A percentile compares a stretch with the other conserved stretches of the same genome.
Evolutionary conservation across 208 protist genomes (phyloP).

Genomic region (Wallacemonas collosoma): DNA sequence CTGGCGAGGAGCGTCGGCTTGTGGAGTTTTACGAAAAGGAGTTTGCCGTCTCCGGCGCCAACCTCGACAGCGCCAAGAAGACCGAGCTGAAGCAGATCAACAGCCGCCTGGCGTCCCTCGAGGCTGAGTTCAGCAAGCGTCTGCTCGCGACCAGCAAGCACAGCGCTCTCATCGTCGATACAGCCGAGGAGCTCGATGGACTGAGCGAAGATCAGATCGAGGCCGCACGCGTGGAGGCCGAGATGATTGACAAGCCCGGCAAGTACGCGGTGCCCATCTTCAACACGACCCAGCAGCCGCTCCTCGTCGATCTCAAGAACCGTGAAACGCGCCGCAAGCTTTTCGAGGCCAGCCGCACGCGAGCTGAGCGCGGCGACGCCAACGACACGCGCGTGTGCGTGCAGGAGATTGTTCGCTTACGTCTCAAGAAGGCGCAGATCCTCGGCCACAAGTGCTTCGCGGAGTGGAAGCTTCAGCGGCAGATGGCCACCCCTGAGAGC

Average conservation of each 20-base stretch:
- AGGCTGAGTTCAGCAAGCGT: slow-evolving; percentile 38
- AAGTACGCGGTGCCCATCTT: slow-evolving; percentile 49
- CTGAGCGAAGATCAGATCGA: slow-evolving; percentile 38
- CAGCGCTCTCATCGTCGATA: slow-evolving; percentile 38
- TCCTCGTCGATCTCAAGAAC: slow-evolving; percentile 33
- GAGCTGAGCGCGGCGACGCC: slow-evolving; percentile 20
- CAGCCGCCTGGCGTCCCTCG: slow-evolving; percentile 41
- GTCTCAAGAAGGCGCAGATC: slow-evolving; percentile 45
- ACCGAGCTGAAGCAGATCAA: slow-evolving; percentile 42
- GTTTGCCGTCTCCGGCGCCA: slow-evolving; percentile 44
- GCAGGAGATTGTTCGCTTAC: slow-evolving; percentile 37
- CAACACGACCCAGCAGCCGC: slow-evolving; percentile 62
- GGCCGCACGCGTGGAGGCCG: slow-evolving; percentile 32
- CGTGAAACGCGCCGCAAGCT: slow-evolving; percentile 45
- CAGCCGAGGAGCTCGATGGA: slow-evolving; percentile 41
- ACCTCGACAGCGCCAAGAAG: slow-evolving; percentile 33
- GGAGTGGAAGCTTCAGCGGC: slow-evolving; percentile 41
- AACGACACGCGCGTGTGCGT: slow-evolving; percentile 33
- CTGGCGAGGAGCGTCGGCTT: slow-evolving; percentile 36
- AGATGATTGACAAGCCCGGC: slow-evolving; percentile 31
- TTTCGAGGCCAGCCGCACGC: slow-evolving; percentile 36
- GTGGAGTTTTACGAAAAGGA: slow-evolving; percentile 35
- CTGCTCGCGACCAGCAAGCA: slow-evolving; percentile 29
- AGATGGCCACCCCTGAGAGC: slow-evolving; percentile 43
- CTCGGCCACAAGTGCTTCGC: slow-evolving; percentile 50